Percentiles rank a stretch among this genome's conserved stretches.
phyloP scores from a whole-genome alignment of 495 filamentous ascomycete genomes.

The Penicillium simplicissimum region DNA sequence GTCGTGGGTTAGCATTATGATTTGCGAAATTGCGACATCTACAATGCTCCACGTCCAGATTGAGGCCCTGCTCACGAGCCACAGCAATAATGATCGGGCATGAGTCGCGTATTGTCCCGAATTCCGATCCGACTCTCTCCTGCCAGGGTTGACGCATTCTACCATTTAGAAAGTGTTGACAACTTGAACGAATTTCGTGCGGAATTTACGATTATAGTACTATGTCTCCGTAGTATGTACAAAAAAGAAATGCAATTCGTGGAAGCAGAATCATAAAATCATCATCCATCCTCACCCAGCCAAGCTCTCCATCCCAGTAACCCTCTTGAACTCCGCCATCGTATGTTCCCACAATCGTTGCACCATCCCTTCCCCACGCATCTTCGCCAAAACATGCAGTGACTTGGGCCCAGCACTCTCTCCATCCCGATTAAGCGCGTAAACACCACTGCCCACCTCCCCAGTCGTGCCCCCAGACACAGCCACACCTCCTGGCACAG shows the following conservation, averaged over 20 bases:
- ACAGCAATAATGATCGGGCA: not conserved
- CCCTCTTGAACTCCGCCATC: constrained; percentile 42
- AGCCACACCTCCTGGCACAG: constrained; percentile 25
- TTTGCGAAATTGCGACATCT: no score
- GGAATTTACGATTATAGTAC: not conserved
- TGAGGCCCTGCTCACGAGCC: not conserved
- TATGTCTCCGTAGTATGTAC: not conserved
- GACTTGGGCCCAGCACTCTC: constrained; percentile 37
- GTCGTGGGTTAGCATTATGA: not conserved
- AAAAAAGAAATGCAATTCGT: no score
- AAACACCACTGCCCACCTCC: constrained; percentile 52
- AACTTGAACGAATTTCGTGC: not conserved
- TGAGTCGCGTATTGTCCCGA: not conserved
- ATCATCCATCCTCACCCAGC: not conserved
- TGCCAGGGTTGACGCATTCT: not conserved
- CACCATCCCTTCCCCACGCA: constrained; percentile 43
- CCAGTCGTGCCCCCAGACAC: constrained; percentile 47
- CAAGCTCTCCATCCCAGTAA: constrained; percentile 1
- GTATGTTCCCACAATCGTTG: constrained; percentile 53
- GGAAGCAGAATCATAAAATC: not conserved
- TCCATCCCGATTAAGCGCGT: constrained; percentile 48
- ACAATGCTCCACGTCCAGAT: not conserved
- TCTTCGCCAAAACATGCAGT: constrained; percentile 34
- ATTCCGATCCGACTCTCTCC: not conserved
- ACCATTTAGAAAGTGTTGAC: not conserved